Evolutionary conservation across 805 yeast genomes (phyloP), one percentile per base, ranked within the genome.

Genomic region (Nakazawaea peltata): DNA sequence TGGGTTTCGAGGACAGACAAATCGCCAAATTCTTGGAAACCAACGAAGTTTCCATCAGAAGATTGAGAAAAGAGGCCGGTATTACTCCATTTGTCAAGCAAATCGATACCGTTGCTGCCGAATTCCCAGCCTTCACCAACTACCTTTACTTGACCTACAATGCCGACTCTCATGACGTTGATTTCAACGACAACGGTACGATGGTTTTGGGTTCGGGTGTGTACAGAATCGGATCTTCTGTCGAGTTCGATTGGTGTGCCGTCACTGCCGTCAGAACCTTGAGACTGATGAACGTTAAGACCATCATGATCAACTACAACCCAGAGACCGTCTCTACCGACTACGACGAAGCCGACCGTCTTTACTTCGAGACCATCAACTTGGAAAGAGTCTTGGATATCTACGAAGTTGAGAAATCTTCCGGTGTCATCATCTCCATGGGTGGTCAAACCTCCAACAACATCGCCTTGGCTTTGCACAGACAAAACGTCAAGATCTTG

Each of bases 301-400:
- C 97, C 28, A 81, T 92, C 54, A 92, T 92, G 97, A 77, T 90
- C 53, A 90, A 90, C 69, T 90, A 92, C 67, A 90, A 90, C 66
- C 98, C 98, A 27, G 98, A 90, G 66, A 90, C 98, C 24, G 98
- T 90, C 15, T 83, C 95, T n/a, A 90, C 98, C 36, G 98, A 90
- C 64, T 90, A 85, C 57, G 98, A 90, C 60, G 98, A 90, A 65
- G 97, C 94, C 40, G 98, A 90, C 59, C 75, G 97, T 59, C 74
- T 90, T 48, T 90, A 92, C 66, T 90, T 90, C 53, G 98, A 90
- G 70, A 88, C 92, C 30, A 84, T 90, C 60, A 86, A 86, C 61
- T 67, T 88, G 51, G 98, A 90, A 68, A 75, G 97, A 58, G 90
- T 90, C 21, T 68, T 90, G 53, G 98, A 90, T 65, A 87, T 90